phyloP scores from a whole-genome alignment of 2,329 filamentous ascomycete genomes.

The Elsinoe ampelina region DNA sequence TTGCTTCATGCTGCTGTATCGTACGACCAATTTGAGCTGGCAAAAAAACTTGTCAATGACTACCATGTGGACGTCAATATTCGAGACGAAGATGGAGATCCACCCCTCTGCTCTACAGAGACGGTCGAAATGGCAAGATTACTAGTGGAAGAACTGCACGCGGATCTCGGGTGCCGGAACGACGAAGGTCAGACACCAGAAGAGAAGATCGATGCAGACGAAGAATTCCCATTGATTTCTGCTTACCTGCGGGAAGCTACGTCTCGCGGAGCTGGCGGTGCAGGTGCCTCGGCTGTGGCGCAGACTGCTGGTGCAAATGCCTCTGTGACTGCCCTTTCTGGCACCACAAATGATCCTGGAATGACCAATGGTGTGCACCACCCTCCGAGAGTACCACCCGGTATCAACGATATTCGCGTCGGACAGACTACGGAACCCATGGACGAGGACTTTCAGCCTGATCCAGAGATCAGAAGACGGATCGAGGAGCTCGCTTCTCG shows the following conservation, averaged over 20 bases:
- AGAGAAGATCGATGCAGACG: constrained; percentile 71
- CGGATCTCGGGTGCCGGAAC: constrained; percentile 57
- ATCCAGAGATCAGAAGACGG: constrained; percentile 71
- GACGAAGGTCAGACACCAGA: constrained; percentile 68
- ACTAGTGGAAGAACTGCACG: constrained; percentile 72
- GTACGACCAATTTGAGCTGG: constrained; percentile 76
- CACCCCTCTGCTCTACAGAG: constrained; percentile 88
- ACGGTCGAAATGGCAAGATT: constrained; percentile 66
- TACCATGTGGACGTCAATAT: constrained; percentile 73
- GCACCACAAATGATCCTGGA: constrained; percentile 21
- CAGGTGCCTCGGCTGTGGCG: constrained; percentile 23
- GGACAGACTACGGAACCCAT: constrained; percentile 58
- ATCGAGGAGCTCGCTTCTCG: constrained; percentile 83
- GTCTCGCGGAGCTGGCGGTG: constrained; percentile 17
- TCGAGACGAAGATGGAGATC: constrained; percentile 84
- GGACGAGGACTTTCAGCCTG: constrained; percentile 52
- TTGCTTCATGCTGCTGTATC: constrained; percentile 87
- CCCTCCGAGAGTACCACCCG: constrained; percentile 61
- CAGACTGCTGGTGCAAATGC: constrained; percentile 19
- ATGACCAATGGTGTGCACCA: constrained; percentile 25
- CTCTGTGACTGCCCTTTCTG: constrained; percentile 26
- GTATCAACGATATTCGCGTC: constrained; percentile 62
- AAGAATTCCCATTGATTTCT: constrained; percentile 65
- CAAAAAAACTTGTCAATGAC: constrained; percentile 64
- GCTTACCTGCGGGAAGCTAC: constrained; percentile 52